Conservation (phyloP, 2,329 filamentous ascomycete species). For the Colletotrichum tofieldiae region DNA sequence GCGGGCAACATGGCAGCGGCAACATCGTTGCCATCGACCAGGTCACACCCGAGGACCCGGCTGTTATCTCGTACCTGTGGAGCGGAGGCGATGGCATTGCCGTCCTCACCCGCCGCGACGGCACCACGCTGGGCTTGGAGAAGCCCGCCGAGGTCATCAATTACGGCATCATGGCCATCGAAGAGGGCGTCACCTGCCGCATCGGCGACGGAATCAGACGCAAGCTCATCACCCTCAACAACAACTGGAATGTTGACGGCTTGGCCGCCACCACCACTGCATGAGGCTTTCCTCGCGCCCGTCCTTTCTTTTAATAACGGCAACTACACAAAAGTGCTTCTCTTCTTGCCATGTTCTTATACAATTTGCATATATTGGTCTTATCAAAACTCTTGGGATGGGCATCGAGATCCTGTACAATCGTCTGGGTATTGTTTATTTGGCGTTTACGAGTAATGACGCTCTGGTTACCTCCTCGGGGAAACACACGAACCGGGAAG, state of each 20-base stretch:
- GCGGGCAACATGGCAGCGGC: conserved; percentile 3
- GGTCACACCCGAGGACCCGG: conserved; percentile 57
- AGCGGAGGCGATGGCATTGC: conserved; percentile 53
- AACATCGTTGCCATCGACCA: conserved; percentile 57
- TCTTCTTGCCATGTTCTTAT: conserved; percentile 31
- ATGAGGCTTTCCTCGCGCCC: not conserved
- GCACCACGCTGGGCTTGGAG: conserved; percentile 54
- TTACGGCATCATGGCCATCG: conserved; percentile 58
- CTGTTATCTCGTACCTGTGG: conserved; percentile 57
- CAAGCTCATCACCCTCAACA: conserved; percentile 56
- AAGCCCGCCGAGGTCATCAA: conserved; percentile 57
- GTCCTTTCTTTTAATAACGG: conserved; percentile 25
- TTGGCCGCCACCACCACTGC: conserved; percentile 33
- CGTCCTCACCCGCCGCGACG: conserved; percentile 53
- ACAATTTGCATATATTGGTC: conserved; percentile 26
- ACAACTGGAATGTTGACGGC: conserved; percentile 57
- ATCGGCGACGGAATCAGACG: conserved; percentile 63
- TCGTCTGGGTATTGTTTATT: not conserved
- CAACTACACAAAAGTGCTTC: conserved; percentile 20
- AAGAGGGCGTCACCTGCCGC: conserved; percentile 58
- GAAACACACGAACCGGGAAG: conserved; percentile 9
- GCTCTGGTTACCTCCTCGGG: not conserved
- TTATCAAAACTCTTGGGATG: conserved; percentile 10
- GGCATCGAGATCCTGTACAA: conserved; percentile 25
- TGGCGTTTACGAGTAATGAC: conserved; percentile 30